phyloP scores from a whole-genome alignment of 2,329 filamentous ascomycete genomes.

The Cordyceps pruinosa region DNA sequence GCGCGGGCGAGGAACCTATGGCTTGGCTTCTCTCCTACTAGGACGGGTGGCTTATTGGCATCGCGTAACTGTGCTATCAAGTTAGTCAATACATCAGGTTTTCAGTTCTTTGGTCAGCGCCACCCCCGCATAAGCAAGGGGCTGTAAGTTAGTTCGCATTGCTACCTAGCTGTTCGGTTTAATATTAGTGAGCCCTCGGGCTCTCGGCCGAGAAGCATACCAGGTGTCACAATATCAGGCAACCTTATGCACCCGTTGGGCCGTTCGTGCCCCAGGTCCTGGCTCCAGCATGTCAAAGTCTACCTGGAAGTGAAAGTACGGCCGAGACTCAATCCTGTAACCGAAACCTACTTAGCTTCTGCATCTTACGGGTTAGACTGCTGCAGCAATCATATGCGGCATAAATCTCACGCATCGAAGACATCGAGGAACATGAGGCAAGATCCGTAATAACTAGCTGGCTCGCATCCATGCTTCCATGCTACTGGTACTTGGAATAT shows the following conservation, averaged over 20 bases:
- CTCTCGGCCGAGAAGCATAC: background rate
- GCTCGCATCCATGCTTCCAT: too few relatives aligned
- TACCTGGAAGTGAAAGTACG: too few relatives aligned
- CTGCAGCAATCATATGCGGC: background rate
- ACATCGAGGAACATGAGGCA: background rate
- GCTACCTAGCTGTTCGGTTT: background rate
- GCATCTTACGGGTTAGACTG: background rate
- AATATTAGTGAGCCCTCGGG: background rate
- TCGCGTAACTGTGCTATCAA: too few relatives aligned
- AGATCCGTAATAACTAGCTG: background rate
- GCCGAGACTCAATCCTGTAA: background rate
- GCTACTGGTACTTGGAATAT: background rate
- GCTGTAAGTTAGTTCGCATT: background rate
- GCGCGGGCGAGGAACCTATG: background rate
- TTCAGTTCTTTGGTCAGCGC: background rate
- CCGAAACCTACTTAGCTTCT: background rate
- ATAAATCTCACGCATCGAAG: background rate
- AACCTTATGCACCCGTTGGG: too few relatives aligned
- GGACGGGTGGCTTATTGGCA: too few relatives aligned
- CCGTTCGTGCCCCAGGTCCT: too few relatives aligned
- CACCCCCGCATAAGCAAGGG: background rate
- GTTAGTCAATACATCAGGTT: too few relatives aligned
- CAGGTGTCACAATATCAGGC: background rate
- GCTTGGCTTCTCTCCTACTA: background rate
- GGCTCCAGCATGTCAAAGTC: too few relatives aligned